Base-by-base conservation (phyloP, 345 rosid species). In the Microthlaspi erraticum region DNA sequence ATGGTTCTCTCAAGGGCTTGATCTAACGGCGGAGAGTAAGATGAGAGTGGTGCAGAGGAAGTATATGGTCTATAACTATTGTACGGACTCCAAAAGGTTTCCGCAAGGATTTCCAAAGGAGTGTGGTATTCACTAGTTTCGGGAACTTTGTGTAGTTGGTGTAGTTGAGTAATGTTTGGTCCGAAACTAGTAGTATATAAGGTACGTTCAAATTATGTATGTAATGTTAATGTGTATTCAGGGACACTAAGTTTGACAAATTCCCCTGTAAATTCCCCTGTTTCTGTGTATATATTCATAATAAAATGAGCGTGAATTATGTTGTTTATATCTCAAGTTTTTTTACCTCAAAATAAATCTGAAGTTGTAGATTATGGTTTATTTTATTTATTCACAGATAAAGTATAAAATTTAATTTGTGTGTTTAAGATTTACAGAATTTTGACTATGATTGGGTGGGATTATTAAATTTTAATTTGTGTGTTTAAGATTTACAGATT, bases 1-100 rank as follows among this genome's bases (percentile, higher is more conserved):
- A 60, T 82, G 88, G 90, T 72, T 73, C 45, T 79, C 87, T 1
- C 81, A 81, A 38, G 64, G 78, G 72, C 81, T 84, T 0, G 92
- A 73, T 67, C 13, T 78, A 2, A 60, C 77, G 0, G 64, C 79
- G 20, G 81, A 74, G 50, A 20, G 44, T 66, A 81, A 73, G 69
- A 74, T 87, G 32, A 75, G 69, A 53, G 72, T 76, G 77, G 82
- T 83, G 48, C 87, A 83, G 58, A 73, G 78, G 29, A 85, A 77
- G 54, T 78, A 59, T 72, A 72, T 81, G 80, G 57, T 81, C 29
- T 81, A 81, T 53, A 69, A 78, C 73, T 81, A 81, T 18, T 81
- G 82, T 66, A 65, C 71, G 0, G 85, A 81, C 71, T 20, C 72
- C 11, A 79, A 61, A 16, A 75, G 82, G 46, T 81, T 81, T 64